Evolutionary conservation across 257 asterid species (phyloP).

Genomic region (Nyctanthes arbortristis): DNA sequence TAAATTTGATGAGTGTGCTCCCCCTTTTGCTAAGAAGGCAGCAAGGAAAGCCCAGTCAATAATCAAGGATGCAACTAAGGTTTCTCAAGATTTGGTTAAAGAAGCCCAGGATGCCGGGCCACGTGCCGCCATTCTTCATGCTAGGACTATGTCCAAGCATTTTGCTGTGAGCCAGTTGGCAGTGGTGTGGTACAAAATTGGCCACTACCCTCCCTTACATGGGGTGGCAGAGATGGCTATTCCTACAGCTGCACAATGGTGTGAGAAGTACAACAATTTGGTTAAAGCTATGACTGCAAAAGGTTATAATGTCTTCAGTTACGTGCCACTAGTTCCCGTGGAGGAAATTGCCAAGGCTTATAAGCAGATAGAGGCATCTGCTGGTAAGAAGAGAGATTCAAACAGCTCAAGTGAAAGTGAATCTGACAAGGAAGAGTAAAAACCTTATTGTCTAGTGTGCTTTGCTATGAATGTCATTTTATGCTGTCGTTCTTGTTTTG

Average conservation of each 20-base stretch:
- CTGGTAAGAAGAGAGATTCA: slow-evolving; percentile 28
- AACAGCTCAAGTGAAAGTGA: slow-evolving; percentile 10
- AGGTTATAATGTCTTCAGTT: slow-evolving; percentile 34
- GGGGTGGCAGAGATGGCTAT: slow-evolving; percentile 24
- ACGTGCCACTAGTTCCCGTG: slow-evolving; percentile 38
- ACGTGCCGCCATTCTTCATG: slow-evolving; percentile 28
- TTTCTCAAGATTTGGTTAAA: slow-evolving; percentile 25
- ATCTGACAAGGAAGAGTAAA: slow-evolving; percentile 8
- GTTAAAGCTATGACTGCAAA: slow-evolving; percentile 30
- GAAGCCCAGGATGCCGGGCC: slow-evolving; percentile 37
- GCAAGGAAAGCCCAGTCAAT: slow-evolving; percentile 11
- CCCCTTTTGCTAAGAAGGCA: slow-evolving; percentile 36
- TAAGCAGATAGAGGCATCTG: slow-evolving; percentile 35
- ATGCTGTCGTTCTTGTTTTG: background rate
- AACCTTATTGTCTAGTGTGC: background rate
- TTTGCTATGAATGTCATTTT: background rate
- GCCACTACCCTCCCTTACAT: slow-evolving; percentile 27
- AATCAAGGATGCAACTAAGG: slow-evolving; percentile 25
- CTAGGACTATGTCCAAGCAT: slow-evolving; percentile 28
- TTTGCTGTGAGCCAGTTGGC: slow-evolving; percentile 29
- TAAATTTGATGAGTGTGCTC: slow-evolving; percentile 31
- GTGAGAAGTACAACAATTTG: slow-evolving; percentile 36
- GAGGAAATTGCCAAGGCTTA: slow-evolving; percentile 42
- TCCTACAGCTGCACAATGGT: slow-evolving; percentile 32
- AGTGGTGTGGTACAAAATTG: slow-evolving; percentile 18